Percentiles rank a stretch among this genome's conserved stretches.
Evolutionary conservation across 2,329 filamentous ascomycete genomes (phyloP).

Genomic region (Hymenoscyphus repandus): DNA sequence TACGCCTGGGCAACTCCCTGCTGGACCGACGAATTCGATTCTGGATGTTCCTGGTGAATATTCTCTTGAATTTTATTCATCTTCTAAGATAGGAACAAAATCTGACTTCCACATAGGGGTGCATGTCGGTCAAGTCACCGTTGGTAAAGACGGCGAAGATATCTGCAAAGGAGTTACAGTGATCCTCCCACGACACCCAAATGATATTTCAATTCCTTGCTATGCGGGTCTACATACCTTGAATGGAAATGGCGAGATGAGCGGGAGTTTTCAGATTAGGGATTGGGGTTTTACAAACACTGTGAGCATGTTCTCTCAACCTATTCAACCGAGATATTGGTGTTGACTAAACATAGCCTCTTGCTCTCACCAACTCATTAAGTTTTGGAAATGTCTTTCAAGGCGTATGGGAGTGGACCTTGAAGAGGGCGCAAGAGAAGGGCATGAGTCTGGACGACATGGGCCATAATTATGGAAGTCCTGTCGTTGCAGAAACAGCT

Average conservation of each 20-base stretch:
- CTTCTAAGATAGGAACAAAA: no score
- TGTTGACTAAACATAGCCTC: constrained; percentile 15
- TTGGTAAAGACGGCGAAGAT: constrained; percentile 25
- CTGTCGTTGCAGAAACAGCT: constrained; percentile 58
- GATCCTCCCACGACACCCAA: constrained; percentile 26
- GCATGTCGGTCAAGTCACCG: constrained; percentile 26
- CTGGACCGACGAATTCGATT: constrained; percentile 28
- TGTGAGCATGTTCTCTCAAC: constrained; percentile 10
- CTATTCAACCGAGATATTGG: neutral
- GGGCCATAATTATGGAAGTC: constrained; percentile 34
- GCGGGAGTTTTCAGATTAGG: constrained; percentile 25
- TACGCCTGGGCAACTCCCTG: constrained; percentile 22
- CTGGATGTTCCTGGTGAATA: constrained; percentile 26
- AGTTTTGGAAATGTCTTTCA: constrained; percentile 34
- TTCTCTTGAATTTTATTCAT: no score
- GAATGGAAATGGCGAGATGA: constrained; percentile 30
- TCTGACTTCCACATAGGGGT: constrained; percentile 18
- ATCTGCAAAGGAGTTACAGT: constrained; percentile 27
- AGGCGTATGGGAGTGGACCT: constrained; percentile 24
- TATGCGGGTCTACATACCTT: constrained; percentile 28
- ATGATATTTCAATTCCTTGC: constrained; percentile 26
- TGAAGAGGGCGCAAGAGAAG: constrained; percentile 18
- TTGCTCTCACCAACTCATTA: constrained; percentile 35
- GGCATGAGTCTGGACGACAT: constrained; percentile 15
- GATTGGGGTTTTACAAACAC: constrained; percentile 30